Percentiles rank a stretch among this genome's conserved stretches.
Conservation (phyloP, 2,329 filamentous ascomycete species). For the Fusarium guadeloupense region DNA sequence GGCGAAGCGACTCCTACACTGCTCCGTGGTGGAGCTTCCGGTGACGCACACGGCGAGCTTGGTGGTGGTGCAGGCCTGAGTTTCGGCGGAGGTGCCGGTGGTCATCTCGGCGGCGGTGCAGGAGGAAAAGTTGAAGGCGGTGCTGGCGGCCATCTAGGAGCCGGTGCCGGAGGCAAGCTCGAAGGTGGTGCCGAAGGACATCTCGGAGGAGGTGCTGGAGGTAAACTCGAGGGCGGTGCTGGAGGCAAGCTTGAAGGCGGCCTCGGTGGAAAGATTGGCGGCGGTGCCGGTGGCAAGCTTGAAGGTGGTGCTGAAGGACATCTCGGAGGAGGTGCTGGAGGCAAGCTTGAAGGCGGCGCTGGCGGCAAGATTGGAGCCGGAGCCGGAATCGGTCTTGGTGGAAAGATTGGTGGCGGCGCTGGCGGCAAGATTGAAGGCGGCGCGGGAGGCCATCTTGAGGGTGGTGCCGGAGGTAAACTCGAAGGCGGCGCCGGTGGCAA, state of each 20-base stretch:
- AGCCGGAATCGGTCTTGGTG: not conserved
- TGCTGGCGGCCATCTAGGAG: not conserved
- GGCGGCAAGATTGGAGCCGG: not conserved
- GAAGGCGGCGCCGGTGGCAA: not conserved
- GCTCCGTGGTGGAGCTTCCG: slow-evolving; percentile 9
- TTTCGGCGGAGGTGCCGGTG: not conserved
- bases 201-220: not conserved
- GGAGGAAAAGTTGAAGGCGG: not conserved
- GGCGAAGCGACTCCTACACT: slow-evolving; percentile 33
- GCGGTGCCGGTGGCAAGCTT: not conserved
- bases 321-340: slow-evolving; percentile 11
- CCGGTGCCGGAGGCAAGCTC: not conserved
- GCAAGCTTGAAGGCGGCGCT: not conserved
- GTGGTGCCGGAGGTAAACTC: not conserved
- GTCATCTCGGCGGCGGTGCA: not conserved
- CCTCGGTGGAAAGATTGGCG: not conserved
- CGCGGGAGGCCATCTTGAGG: not conserved
- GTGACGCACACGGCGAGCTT: not conserved
- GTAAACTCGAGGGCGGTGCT: not conserved
- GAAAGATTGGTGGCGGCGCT: not conserved
- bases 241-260: no score
- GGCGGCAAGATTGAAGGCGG: not conserved
- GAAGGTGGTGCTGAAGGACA: slow-evolving; percentile 2
- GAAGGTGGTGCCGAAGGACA: not conserved
- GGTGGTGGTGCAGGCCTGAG: not conserved